A percentile compares a stretch with the other conserved stretches of the same genome.
phyloP scores from a whole-genome alignment of 306 rosid genomes.

The Rosa chinensis region DNA sequence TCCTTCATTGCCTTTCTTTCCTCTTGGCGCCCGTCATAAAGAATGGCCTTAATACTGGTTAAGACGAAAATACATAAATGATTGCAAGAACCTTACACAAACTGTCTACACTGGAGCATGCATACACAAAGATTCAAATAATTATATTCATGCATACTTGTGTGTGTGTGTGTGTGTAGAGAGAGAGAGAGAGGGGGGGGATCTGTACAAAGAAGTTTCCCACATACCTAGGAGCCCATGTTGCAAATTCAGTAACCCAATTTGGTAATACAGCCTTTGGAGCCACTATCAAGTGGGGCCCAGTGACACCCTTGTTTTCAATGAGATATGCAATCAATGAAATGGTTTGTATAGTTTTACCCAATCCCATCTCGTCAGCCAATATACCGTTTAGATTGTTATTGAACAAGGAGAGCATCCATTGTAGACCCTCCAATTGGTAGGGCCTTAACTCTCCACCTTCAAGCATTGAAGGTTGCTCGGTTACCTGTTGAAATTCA shows the following conservation, averaged over 20 bases:
- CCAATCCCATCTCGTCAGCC: slow-evolving; percentile 99
- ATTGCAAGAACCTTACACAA: not conserved
- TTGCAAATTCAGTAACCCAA: slow-evolving; percentile 84
- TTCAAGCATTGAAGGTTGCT: slow-evolving; percentile 91
- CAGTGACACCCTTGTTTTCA: slow-evolving; percentile 82
- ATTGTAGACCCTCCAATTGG: slow-evolving; percentile 96
- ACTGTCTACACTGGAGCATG: not conserved
- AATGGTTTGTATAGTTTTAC: slow-evolving; percentile 97
- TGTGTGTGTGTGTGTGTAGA: too few relatives aligned
- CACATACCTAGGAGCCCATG: slow-evolving; percentile 94
- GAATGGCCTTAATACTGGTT: slow-evolving; percentile 74
- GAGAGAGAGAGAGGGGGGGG: too few relatives aligned
- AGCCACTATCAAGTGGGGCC: slow-evolving; percentile 97
- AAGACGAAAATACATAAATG: slow-evolving; percentile 28
- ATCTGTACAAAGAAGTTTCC: slow-evolving; percentile 3
- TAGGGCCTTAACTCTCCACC: slow-evolving; percentile 95
- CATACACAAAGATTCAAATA: not conserved
- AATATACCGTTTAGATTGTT: slow-evolving; percentile 95
- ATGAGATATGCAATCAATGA: slow-evolving; percentile 83
- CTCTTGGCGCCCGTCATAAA: slow-evolving; percentile 89
- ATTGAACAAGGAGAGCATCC: slow-evolving; percentile 98
- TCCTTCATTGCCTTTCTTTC: slow-evolving; percentile 94
- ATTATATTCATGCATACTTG: not conserved
- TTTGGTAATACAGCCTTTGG: slow-evolving; percentile 99
- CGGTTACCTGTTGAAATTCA: slow-evolving; percentile 64